Evolutionary conservation across 169 alveolate species (phyloP), one percentile per base, ranked within the genome.

Genomic region (Miamiensis avidus): DNA sequence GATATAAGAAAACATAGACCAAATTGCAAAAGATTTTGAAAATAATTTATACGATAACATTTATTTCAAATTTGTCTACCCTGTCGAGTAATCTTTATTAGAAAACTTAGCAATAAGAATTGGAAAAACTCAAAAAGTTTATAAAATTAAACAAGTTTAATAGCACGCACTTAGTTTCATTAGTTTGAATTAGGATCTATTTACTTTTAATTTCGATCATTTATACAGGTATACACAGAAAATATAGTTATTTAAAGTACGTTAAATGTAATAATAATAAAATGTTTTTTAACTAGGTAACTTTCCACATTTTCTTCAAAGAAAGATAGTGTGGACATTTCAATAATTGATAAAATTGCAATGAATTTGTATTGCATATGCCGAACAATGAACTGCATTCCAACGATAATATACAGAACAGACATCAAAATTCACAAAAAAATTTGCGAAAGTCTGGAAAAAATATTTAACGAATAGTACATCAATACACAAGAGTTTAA

Each of bases 1-100:
- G 0, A 34, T 74, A 16, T n/a, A 81, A 75, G 74, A n/a, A 0
- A 81, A 69, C 32, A 75, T 86, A 0, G 74, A 86, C 28, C 64
- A 69, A 65, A 72, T 86, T 30, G 69, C 75, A 31, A 83, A 86
- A 65, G 90, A 86, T 82, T 86, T 86, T 74, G 29, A 81, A 25
- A 64, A 84, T 65, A 86, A 86, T 86, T 76, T 86, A 20, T 86
- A 86, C 65, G 83, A 79, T n/a, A 76, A 81, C 29, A 86, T 86
- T 64, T 28, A 34, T 26, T 81, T 86, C 0, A 79, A 86, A 65
- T 86, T 86, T 33, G 30, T 76, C n/a, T 65, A 76, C 65, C 87
- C 86, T 26, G 30, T 82, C n/a, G 75, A 69, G 25, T 64, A 81
- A 0, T 31, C 72, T 16, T 72, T 74, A 75, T 34, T 86, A 20